Base-by-base conservation (phyloP, 345 rosid species). In the Bretschneidera sinensis region DNA sequence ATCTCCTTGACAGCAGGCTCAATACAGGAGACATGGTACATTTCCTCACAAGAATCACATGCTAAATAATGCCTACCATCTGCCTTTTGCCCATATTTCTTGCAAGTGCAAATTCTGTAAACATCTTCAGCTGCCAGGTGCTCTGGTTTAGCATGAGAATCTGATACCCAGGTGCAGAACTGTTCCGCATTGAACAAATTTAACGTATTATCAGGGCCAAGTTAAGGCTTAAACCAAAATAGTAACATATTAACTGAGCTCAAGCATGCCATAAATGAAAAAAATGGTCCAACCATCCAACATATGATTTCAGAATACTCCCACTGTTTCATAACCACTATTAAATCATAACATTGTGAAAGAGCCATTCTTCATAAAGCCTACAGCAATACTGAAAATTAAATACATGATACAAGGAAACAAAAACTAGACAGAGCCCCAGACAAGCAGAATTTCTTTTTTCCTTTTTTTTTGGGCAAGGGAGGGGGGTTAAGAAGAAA, bases 11-110 rank as follows among this genome's bases (percentile, higher is more conserved):
- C 78, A 57, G 85, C 85, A 34, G 95, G 95, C 59, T 83, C 74
- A 55, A 83, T 87, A 67, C 97, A 94, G 57, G 86, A 72, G 73
- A 90, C 79, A 67, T 90, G 99, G 75, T 83, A 86, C 68, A 79
- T 78, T 59, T 83, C 88, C 72, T 90, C 96, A 17, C 99, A 94
- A 28, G 92, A 86, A 78, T 88, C 92, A 68, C 97, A 94, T 19
- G 86, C 85, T 71, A 94, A 79, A 66, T 80, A 81, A 55, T 82
- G 79, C 73, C 56, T 74, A 60, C 71, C 88, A 53, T 73, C 85
- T 67, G 91, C 92, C 52, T 81, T 83, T 57, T 68, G 76, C 68
- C 84, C 89, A 71, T 97, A 90, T 25, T 53, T 67, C 70, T 78
- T 77, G 77, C 87, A 85, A 65, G 71, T 61, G 75, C 86, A 71